Evolutionary conservation across 208 protist genomes (phyloP).

Genomic region (Acanthamoeba polyphaga): DNA sequence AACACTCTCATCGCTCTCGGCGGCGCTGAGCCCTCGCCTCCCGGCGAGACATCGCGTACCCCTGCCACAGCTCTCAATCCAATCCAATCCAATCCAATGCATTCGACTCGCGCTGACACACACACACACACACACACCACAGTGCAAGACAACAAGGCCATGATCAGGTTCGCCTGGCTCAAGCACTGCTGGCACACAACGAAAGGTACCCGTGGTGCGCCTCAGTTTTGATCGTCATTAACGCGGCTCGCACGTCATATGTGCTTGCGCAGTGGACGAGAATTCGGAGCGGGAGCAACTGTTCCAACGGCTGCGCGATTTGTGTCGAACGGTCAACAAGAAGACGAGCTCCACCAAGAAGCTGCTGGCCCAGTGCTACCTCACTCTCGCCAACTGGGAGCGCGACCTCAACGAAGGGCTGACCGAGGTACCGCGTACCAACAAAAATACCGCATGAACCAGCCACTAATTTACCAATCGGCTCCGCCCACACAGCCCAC

Average conservation of each 20-base stretch:
- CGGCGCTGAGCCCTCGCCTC: not conserved
- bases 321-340: conserved; percentile 17
- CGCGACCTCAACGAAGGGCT: conserved; percentile 77
- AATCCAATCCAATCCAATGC: too few species aligned
- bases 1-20: conserved; percentile 91
- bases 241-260: not conserved
- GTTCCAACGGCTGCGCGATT: not conserved
- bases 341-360: conserved; percentile 17
- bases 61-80: too few species aligned
- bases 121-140: not conserved
- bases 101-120: not conserved
- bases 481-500: not conserved
- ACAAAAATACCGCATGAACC: too few species aligned
- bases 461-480: too few species aligned
- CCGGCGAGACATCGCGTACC: not conserved
- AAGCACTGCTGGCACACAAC: conserved; percentile 57
- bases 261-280: not conserved
- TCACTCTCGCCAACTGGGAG: conserved; percentile 88
- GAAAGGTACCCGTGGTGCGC: not conserved
- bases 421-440: conserved; percentile 74
- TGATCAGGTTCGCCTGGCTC: conserved; percentile 66
- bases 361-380: conserved; percentile 84
- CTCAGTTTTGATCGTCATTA: not conserved
- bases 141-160: conserved; percentile 44
- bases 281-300: conserved; percentile 67